phyloP scores from a whole-genome alignment of 257 asterid genomes.

The Petrea volubilis region DNA sequence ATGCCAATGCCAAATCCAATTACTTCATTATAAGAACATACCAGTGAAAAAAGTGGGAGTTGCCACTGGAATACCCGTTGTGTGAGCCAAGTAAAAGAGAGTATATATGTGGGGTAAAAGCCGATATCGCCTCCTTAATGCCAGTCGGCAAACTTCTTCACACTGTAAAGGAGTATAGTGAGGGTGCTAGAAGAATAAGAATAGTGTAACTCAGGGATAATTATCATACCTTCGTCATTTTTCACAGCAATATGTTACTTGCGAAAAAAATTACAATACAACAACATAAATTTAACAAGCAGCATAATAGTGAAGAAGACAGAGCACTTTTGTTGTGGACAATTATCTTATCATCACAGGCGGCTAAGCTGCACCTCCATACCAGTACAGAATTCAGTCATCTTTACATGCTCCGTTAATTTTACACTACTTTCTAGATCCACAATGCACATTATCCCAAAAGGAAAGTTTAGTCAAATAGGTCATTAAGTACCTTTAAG shows the following conservation, averaged over 20 bases:
- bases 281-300: neutral
- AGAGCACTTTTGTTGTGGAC: neutral
- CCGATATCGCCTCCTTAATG: constrained; percentile 85
- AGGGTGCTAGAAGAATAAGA: constrained; percentile 25
- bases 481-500: neutral
- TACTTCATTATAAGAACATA: constrained; percentile 27
- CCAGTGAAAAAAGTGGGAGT: constrained; percentile 86
- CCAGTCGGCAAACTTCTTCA: constrained; percentile 95
- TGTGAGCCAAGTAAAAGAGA: constrained; percentile 84
- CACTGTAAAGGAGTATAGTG: constrained; percentile 49
- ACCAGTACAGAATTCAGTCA: no score
- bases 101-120: constrained; percentile 89
- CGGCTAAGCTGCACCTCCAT: neutral
- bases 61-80: constrained; percentile 79
- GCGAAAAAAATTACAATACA: neutral
- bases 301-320: neutral
- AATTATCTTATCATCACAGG: neutral
- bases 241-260: neutral
- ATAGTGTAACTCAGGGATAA: neutral
- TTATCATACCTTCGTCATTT: neutral
- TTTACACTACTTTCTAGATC: neutral
- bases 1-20: constrained; percentile 14
- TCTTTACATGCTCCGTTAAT: neutral
- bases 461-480: neutral
- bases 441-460: neutral